These are phyloP conservation scores for Jatropha multifida DNA, from an alignment of 441 rosid genomes.

Conservation along the genomic window DNA sequence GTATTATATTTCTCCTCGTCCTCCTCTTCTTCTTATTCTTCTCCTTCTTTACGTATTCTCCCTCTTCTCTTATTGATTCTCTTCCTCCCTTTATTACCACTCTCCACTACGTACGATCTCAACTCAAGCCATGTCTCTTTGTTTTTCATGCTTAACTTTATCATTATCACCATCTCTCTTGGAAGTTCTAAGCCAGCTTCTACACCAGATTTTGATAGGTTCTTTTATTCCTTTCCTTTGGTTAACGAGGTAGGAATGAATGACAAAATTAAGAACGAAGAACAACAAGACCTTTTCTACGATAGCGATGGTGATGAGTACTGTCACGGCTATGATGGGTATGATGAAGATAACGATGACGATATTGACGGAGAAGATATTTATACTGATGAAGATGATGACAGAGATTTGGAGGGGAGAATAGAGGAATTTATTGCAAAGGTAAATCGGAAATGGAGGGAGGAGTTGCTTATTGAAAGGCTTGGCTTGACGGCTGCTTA, in stretches of 20 bases:
- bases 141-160: conserved; percentile 27
- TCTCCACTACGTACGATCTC: conserved; percentile 20
- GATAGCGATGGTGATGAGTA: conserved; percentile 20
- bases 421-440: conserved; percentile 38
- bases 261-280: neutral
- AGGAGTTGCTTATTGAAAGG: conserved; percentile 28
- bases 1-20: too few relatives aligned
- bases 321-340: neutral
- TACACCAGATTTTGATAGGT: conserved; percentile 18
- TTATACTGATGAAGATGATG: conserved; percentile 17
- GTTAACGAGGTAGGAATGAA: neutral
- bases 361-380: conserved; percentile 10
- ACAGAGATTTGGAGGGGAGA: conserved; percentile 27
- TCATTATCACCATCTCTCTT: conserved; percentile 22
- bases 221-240: neutral
- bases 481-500: conserved; percentile 21
- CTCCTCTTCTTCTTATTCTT: too few relatives aligned
- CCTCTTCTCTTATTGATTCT: conserved; percentile 6
- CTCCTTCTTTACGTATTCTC: neutral
- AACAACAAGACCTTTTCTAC: neutral
- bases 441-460: conserved; percentile 31
- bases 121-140: conserved; percentile 23
- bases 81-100: neutral
- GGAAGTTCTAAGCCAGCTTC: conserved; percentile 8
- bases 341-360: conserved; percentile 23